phyloP scores from a whole-genome alignment of 2,329 filamentous ascomycete species.

The Neofusicoccum sp. region DNA sequence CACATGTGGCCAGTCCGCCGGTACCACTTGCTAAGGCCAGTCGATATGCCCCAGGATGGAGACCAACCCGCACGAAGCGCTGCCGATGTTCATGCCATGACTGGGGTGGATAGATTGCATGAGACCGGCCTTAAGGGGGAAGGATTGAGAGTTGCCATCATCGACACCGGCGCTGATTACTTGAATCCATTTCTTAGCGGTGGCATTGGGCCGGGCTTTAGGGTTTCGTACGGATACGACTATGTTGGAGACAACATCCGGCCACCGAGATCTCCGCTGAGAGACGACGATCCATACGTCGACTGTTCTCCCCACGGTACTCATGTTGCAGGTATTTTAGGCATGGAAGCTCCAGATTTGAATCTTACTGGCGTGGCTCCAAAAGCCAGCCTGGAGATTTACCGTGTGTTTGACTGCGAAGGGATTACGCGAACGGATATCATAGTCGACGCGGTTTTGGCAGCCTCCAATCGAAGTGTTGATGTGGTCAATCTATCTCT shows the following conservation, averaged over 20 bases:
- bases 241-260: not conserved
- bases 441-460: not conserved
- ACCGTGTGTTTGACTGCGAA: not conserved
- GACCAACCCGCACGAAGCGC: not conserved
- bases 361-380: not conserved
- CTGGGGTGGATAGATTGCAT: not conserved
- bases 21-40: too few species aligned
- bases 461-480: not conserved
- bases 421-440: not conserved
- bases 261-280: not conserved
- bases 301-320: not conserved
- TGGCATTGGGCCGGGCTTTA: not conserved
- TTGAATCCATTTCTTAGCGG: not conserved
- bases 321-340: not conserved
- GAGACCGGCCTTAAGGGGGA: not conserved
- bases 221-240: not conserved
- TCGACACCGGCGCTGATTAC: not conserved
- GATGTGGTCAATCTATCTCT: not conserved
- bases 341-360: not conserved
- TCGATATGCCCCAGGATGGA: too few species aligned
- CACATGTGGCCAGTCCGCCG: too few species aligned
- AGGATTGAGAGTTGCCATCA: not conserved
- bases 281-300: not conserved
- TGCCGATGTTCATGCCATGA: not conserved
- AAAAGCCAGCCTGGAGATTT: not conserved